These are phyloP conservation scores for Suhomyces ambrosiae DNA, from an alignment of 1,139 yeast genomes.

Conservation along the genomic window DNA sequence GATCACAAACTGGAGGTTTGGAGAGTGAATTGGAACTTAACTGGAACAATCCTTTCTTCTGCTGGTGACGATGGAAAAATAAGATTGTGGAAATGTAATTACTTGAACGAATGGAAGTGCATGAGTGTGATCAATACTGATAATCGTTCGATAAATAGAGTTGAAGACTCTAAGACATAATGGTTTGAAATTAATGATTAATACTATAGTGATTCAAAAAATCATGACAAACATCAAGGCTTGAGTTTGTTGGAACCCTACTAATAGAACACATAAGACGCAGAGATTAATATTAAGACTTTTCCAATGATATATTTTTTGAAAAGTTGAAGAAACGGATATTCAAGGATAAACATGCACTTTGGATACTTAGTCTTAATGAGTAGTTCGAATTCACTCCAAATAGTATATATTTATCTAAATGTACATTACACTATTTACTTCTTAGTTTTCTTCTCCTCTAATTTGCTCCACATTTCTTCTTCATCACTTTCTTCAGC, in stretches of 20 bases:
- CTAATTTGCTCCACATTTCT: conserved; percentile 44
- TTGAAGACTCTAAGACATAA: conserved; percentile 5
- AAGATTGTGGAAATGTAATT: conserved; percentile 87
- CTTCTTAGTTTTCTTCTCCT: conserved; percentile 29
- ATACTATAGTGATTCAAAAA: background rate
- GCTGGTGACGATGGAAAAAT: conserved; percentile 96
- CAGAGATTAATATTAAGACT: no score
- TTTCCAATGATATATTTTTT: no score
- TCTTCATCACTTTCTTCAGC: conserved; percentile 39
- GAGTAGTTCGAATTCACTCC: no score
- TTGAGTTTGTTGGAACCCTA: no score
- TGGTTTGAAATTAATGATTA: background rate
- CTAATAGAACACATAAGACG: no score
- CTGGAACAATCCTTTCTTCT: conserved; percentile 89
- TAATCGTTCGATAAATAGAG: conserved; percentile 20
- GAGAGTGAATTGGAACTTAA: conserved; percentile 92
- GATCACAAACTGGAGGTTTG: conserved; percentile 92
- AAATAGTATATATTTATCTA: background rate
- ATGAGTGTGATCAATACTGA: conserved; percentile 86
- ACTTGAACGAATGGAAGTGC: conserved; percentile 85
- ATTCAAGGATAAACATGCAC: no score
- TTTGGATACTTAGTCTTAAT: no score
- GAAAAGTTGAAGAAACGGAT: no score
- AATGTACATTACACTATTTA: conserved; percentile 8
- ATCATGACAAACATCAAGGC: no score